These are phyloP conservation scores for Cephalotrichum gorgonifer DNA, from an alignment of 2,329 filamentous ascomycete genomes.

Conservation along the genomic window DNA sequence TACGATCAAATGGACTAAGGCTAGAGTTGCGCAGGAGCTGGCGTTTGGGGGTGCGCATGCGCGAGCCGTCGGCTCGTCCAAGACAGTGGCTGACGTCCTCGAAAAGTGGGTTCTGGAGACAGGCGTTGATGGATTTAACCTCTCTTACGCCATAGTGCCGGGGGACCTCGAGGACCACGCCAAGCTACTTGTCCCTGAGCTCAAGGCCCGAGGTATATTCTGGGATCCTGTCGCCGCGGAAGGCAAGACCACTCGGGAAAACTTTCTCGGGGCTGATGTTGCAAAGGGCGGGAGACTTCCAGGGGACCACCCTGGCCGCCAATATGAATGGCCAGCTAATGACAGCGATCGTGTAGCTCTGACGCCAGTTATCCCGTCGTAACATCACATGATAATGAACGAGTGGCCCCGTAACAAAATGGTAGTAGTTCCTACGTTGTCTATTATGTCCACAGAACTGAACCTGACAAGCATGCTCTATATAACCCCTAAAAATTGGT, in stretches of 20 bases:
- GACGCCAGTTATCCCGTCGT: no score
- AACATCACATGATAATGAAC: no score
- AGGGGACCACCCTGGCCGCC: slow-evolving; percentile 26
- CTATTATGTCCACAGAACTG: no score
- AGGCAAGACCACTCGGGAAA: slow-evolving; percentile 31
- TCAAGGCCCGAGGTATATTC: slow-evolving; percentile 43
- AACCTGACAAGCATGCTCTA: no score
- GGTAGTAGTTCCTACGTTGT: no score
- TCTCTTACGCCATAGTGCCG: slow-evolving; percentile 30
- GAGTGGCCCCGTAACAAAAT: no score
- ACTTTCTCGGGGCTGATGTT: slow-evolving; percentile 21
- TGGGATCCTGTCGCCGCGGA: slow-evolving; percentile 31
- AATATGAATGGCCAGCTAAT: slow-evolving; percentile 28
- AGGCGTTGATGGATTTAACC: slow-evolving; percentile 48
- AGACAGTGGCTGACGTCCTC: slow-evolving; percentile 20
- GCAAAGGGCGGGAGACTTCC: slow-evolving; percentile 22
- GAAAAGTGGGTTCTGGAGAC: slow-evolving; percentile 34
- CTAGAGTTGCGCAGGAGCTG: slow-evolving; percentile 20
- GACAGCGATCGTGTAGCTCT: no score
- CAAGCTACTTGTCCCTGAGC: slow-evolving; percentile 51
- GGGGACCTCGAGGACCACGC: slow-evolving; percentile 58
- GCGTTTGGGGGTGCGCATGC: slow-evolving; percentile 20
- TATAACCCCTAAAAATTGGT: no score
- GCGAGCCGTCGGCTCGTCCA: slow-evolving; percentile 18
- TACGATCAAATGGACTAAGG: slow-evolving; percentile 23